These are phyloP conservation scores for Penicillium olsonii DNA, from an alignment of 2,329 filamentous ascomycete genomes.

Conservation along the genomic window DNA sequence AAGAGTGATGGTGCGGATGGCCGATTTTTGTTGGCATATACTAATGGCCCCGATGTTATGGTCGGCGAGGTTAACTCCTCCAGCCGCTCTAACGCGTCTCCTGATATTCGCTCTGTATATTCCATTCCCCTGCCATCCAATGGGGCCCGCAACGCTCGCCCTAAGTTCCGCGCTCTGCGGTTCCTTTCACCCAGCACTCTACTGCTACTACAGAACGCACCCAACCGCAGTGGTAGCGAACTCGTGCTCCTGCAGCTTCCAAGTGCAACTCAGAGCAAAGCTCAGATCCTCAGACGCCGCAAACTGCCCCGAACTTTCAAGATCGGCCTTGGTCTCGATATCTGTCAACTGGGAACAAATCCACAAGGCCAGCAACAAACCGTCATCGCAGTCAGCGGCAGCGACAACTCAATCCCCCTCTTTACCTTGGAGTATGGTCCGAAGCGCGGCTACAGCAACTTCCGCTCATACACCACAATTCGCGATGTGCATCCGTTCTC, in stretches of 20 bases:
- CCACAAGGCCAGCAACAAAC: conserved; percentile 70
- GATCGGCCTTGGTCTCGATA: conserved; percentile 75
- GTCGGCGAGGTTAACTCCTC: conserved; percentile 60
- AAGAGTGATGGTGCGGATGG: conserved; percentile 16
- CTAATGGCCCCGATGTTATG: conserved; percentile 73
- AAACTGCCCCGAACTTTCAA: conserved; percentile 68
- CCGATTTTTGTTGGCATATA: conserved; percentile 74
- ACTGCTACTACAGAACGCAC: conserved; percentile 58
- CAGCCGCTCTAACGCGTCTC: conserved; percentile 46
- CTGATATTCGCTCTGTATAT: conserved; percentile 39
- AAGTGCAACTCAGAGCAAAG: conserved; percentile 31
- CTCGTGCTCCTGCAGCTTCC: conserved; percentile 50
- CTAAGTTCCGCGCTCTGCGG: conserved; percentile 58
- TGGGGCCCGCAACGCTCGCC: conserved; percentile 33
- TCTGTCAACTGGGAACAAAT: conserved; percentile 65
- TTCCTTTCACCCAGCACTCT: conserved; percentile 58
- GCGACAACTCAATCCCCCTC: conserved; percentile 75
- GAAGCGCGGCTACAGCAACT: conserved; percentile 46
- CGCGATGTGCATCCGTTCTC: conserved; percentile 58
- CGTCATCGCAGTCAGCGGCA: conserved; percentile 75
- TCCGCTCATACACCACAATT: conserved; percentile 55
- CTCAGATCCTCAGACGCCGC: conserved; percentile 52
- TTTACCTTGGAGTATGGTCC: conserved; percentile 71
- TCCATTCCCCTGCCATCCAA: conserved; percentile 44
- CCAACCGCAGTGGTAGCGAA: conserved; percentile 57